Evolutionary conservation across 179 eudicot genomes (phyloP), one percentile per base, ranked within the genome.

Genomic region (Spergularia azorica): DNA sequence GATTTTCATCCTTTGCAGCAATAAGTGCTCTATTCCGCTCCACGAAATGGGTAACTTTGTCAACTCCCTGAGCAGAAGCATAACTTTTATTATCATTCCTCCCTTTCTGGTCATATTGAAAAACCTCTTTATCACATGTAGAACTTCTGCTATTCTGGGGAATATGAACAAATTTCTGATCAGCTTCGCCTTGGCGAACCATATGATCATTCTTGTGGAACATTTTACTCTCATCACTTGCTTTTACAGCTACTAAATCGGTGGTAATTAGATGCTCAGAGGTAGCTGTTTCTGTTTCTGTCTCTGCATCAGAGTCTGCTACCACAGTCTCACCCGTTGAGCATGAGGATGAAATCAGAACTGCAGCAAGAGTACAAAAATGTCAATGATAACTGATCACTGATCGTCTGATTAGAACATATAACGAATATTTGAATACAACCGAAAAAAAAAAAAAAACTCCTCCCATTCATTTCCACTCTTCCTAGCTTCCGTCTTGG

Each of bases 301-400:
- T 71, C 78, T 95, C 99, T 70, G 80, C 88, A 79, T 96, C 99
- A 46, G 99, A 96, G 77, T 96, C 99, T 61, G 97, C 98, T 71
- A 96, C 99, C 70, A 94, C 81, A 51, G 99, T 96, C 90, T 94
- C 99, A 68, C 92, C 99, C 4, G 99, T 96, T 63, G 99, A 96
- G 86, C 96, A 93, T 46, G 98, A 90, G 60, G 98, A 95, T 6
- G 95, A 86, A 73, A 94, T 84, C 50, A 86, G 76, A 73, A 92
- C 99, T 95, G 92, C 92, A 76, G 75, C 75, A 20, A 54, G 17
- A 15, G 66, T 0, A 62, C 26, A 64, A 26, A 26, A 26, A 26
- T 26, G 32, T 26, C 32, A 26, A 26, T 26, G 32, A 26, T 26
- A 26, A 26, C 32, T 26, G 32, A 26, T 26, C 32, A 26, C 32